Conservation (phyloP, 140 eudicot genomes). For the Cichorium intybus region DNA sequence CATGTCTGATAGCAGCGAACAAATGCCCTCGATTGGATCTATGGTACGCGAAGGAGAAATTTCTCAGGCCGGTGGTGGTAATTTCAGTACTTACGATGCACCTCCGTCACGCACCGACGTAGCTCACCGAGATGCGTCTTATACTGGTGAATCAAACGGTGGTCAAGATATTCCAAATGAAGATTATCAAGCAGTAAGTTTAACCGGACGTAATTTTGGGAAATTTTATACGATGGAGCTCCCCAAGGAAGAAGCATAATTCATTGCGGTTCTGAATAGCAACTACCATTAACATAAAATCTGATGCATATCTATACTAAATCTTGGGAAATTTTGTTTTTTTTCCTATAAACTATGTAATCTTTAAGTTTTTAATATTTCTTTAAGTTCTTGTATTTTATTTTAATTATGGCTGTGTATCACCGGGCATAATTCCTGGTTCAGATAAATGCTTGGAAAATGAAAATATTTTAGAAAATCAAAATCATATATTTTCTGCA, state of each 20-base stretch:
- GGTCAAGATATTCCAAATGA: neutral
- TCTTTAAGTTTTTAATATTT: no score
- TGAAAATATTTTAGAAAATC: no score
- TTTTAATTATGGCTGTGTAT: no score
- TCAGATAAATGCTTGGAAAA: no score
- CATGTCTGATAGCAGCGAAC: neutral
- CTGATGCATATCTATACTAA: no score
- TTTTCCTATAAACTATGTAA: no score
- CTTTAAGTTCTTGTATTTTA: no score
- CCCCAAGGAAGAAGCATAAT: neutral
- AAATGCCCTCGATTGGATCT: neutral
- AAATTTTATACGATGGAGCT: neutral
- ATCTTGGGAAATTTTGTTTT: no score
- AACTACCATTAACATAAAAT: no score
- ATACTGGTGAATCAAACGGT: neutral
- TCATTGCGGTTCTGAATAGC: no score
- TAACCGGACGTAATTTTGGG: neutral
- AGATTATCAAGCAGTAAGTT: neutral
- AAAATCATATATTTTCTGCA: no score
- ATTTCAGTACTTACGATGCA: neutral
- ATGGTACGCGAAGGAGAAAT: neutral
- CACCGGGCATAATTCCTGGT: no score
- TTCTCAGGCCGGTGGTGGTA: neutral
- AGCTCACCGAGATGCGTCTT: neutral
- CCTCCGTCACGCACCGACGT: neutral